Evolutionary conservation across 176 grass and related monocot species (phyloP).

Genomic region (Aegilops longissima): DNA sequence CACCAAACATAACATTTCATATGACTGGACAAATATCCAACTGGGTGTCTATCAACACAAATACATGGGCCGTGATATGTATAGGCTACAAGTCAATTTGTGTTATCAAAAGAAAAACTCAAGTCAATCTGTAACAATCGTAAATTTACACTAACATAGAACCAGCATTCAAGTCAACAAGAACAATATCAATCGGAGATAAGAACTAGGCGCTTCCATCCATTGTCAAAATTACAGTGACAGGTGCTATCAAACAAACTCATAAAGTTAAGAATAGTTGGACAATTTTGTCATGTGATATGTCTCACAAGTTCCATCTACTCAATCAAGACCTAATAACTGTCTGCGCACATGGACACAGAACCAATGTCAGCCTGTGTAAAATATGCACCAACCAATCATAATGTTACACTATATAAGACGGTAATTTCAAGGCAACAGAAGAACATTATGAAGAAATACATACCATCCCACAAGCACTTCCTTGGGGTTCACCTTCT

Average conservation of each 20-base stretch:
- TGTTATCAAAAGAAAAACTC: too few relatives aligned
- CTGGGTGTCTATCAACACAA: neutral
- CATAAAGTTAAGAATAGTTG: neutral
- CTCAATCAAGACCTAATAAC: neutral
- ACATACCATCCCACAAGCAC: constrained; percentile 88
- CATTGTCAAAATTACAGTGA: neutral
- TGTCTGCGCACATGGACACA: neutral
- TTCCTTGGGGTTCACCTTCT: constrained; percentile 92
- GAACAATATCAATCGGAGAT: neutral
- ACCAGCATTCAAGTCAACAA: neutral
- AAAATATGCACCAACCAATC: neutral
- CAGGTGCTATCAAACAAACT: neutral
- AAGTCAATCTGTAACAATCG: neutral
- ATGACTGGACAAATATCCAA: neutral
- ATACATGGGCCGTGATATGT: neutral
- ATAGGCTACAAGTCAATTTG: neutral
- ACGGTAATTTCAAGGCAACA: neutral
- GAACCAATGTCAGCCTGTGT: neutral
- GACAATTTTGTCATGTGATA: neutral
- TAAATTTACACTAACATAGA: neutral
- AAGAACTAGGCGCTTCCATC: neutral
- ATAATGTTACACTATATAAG: neutral
- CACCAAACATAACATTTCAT: neutral
- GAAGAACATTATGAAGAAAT: neutral
- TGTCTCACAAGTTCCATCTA: neutral